phyloP scores from a whole-genome alignment of 2,329 filamentous ascomycete genomes.

The Neophaeococcomyces mojaviensis region DNA sequence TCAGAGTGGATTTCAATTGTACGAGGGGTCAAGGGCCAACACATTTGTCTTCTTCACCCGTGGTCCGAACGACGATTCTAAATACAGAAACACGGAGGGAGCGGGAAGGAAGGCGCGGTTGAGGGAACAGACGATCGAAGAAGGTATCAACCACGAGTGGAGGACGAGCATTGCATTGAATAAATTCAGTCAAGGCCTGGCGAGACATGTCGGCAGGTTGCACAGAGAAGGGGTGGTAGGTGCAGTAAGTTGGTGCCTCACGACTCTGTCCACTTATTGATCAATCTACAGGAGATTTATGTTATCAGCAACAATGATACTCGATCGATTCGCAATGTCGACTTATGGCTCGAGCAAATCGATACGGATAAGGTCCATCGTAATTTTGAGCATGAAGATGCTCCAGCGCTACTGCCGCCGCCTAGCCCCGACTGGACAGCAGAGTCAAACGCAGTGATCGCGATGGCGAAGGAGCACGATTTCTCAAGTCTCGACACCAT shows the following conservation, averaged over 20 bases:
- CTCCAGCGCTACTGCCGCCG: too few species aligned
- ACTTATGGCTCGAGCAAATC: conserved; percentile 35
- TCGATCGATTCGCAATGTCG: conserved; percentile 30
- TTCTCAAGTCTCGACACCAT: too few species aligned
- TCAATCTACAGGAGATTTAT: conserved; percentile 33
- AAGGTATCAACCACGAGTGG: conserved; percentile 27
- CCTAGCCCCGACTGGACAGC: background rate
- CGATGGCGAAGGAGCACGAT: background rate
- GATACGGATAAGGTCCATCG: conserved; percentile 33
- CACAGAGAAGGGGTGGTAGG: conserved; percentile 30
- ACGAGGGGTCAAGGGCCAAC: conserved; percentile 29
- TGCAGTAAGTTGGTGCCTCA: conserved; percentile 27
- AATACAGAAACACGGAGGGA: conserved; percentile 24
- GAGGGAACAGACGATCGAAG: conserved; percentile 24
- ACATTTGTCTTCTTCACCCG: conserved; percentile 33
- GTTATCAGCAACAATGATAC: conserved; percentile 38
- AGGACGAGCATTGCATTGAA: conserved; percentile 32
- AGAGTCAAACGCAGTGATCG: background rate
- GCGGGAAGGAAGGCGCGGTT: conserved; percentile 22
- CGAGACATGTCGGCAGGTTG: conserved; percentile 33
- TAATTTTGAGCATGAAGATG: conserved; percentile 29
- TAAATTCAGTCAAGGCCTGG: conserved; percentile 33
- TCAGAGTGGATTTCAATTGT: conserved; percentile 32
- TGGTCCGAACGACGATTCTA: conserved; percentile 27
- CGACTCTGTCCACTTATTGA: background rate